Base-by-base conservation (phyloP, 208 protist species). In the Endotrypanum monterogeii region DNA sequence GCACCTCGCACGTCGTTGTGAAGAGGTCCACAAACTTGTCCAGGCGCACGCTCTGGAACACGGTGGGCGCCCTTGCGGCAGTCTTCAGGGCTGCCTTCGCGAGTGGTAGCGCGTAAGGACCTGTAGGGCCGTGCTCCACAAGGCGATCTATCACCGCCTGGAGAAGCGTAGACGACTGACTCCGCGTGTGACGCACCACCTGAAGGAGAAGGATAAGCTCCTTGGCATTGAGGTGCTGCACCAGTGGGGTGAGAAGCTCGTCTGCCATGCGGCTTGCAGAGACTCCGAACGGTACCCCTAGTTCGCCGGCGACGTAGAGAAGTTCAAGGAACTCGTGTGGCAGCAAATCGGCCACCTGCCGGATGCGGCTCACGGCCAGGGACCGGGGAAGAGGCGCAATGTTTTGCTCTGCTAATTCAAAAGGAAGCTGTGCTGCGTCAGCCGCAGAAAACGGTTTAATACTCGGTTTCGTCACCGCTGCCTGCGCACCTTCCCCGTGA, bases 251-350 rank as follows among this genome's bases (percentile, higher is more conserved):
- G 35, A 95, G 77, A 12, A 95, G 74, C 50, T 76, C 66, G 23
- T 89, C 87, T 2, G 82, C 75, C 37, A 93, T 74, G 30, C 77
- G 67, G 2, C 71, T 58, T 14, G 87, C 61, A 20, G 87, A 88
- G 23, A 78, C 66, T 54, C 84, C 61, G 44, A 91, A 92, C 7
- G 84, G 71, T 3, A 91, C 76, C 37, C 85, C 83, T 12, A 95
- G 56, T 16, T 95, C 91, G 3, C 85, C 87, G 7, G 85, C 73
- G 67, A 93, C 80, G 55, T n/a, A 72, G 23, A 95, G 71, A 52
- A 94, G 76, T n/a, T 82, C 77, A 37, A 94, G 70, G 16, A 94
- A 79, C 72, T 92, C 86, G 4, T 71, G 37, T 18, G 74, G 70
- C 5, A 65, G 68, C 39, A 94, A 58, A 52, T 89, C 82, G 3